These are phyloP conservation scores for Penicillium sp. DNA, from an alignment of 2,329 filamentous ascomycete genomes.

Conservation along the genomic window DNA sequence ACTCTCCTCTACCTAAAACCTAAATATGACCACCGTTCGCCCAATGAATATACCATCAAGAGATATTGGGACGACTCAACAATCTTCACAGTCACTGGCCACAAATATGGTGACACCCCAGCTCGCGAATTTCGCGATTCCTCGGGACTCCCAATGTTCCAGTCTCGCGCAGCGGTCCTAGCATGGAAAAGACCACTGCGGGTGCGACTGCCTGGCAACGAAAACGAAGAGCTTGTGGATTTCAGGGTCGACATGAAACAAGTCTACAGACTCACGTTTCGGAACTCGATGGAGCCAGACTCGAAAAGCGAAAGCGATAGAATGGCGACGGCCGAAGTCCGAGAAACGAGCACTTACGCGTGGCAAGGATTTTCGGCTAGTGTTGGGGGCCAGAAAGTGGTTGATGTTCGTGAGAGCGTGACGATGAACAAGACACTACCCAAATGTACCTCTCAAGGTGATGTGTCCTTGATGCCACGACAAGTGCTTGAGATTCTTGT, in stretches of 20 bases:
- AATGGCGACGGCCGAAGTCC: constrained; percentile 19
- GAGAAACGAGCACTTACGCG: neutral
- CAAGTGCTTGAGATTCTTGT: constrained; percentile 14
- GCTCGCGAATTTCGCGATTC: too few species aligned
- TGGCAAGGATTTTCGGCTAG: constrained; percentile 1
- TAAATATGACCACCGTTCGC: constrained; percentile 14
- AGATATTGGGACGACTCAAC: too few species aligned
- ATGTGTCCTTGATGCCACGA: neutral
- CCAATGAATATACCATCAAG: too few species aligned
- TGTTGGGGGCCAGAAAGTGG: constrained; percentile 10
- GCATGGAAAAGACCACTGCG: too few species aligned
- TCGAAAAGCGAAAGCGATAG: constrained; percentile 19
- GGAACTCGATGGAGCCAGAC: constrained; percentile 23
- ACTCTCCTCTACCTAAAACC: constrained; percentile 23
- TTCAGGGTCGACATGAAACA: constrained; percentile 12
- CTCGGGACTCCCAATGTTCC: too few species aligned
- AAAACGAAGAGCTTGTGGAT: constrained; percentile 11
- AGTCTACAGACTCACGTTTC: constrained; percentile 22
- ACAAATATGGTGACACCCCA: too few species aligned
- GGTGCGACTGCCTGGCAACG: constrained; percentile 27
- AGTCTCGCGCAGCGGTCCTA: too few species aligned
- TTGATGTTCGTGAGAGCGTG: constrained; percentile 18
- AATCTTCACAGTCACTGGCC: too few species aligned
- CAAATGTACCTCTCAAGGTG: neutral
- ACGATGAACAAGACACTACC: constrained; percentile 9